Evolutionary conservation across 495 filamentous ascomycete genomes (phyloP).

Genomic region (Penicillium goetzii): DNA sequence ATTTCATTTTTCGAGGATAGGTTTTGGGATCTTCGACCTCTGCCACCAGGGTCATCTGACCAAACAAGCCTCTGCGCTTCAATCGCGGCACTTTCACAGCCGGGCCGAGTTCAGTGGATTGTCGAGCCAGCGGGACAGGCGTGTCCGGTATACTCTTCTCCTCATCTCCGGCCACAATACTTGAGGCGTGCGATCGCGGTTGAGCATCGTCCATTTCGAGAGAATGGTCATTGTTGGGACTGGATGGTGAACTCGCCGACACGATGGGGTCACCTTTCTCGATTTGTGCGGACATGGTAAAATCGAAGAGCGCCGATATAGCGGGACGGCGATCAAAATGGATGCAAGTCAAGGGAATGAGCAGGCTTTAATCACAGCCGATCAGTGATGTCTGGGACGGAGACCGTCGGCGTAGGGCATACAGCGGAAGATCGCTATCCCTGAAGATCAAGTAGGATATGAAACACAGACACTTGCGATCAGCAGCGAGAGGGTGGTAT

Average conservation of each 20-base stretch:
- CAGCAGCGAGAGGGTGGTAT: not conserved
- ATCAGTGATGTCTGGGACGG: not conserved
- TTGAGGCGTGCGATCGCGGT: slow-evolving; percentile 21
- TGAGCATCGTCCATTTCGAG: slow-evolving; percentile 13
- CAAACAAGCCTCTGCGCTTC: slow-evolving; percentile 75
- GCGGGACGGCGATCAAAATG: not conserved
- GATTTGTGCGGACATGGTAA: slow-evolving; percentile 4
- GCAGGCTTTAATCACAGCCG: not conserved
- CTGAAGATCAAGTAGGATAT: slow-evolving; percentile 19
- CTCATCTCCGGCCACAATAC: slow-evolving; percentile 15
- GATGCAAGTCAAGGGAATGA: not conserved
- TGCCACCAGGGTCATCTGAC: slow-evolving; percentile 73
- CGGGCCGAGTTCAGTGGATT: slow-evolving; percentile 33
- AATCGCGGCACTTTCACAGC: slow-evolving; percentile 59
- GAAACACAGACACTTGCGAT: slow-evolving; percentile 10
- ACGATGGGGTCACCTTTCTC: slow-evolving; percentile 3
- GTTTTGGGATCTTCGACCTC: slow-evolving; percentile 78
- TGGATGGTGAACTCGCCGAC: slow-evolving; percentile 11
- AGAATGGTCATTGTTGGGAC: slow-evolving; percentile 9
- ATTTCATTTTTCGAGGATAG: slow-evolving; percentile 75
- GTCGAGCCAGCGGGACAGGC: slow-evolving; percentile 17
- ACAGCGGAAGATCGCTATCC: not conserved
- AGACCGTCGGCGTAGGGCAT: slow-evolving; percentile 7
- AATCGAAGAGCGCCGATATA: not conserved
- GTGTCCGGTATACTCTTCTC: slow-evolving; percentile 31